Evolutionary conservation across 495 filamentous ascomycete genomes (phyloP).

Genomic region (Penicillium cinerascens): DNA sequence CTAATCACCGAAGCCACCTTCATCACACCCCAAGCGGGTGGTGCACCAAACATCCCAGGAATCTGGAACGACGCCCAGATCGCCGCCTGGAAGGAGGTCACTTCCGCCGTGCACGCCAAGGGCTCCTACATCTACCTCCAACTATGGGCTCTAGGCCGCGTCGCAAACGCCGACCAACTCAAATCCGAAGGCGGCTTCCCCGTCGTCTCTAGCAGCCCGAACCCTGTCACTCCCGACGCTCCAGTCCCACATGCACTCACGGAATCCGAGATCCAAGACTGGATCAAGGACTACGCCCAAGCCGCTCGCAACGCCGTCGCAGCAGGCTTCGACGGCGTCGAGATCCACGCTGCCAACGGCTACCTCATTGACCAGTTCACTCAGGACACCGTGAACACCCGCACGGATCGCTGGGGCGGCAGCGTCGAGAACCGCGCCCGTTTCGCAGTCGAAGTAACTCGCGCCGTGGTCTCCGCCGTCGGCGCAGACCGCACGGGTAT

Average conservation of each 20-base stretch:
- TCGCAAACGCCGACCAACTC: slow-evolving; percentile 39
- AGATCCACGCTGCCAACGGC: slow-evolving; percentile 72
- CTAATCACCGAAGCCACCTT: slow-evolving; percentile 61
- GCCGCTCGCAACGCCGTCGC: slow-evolving; percentile 61
- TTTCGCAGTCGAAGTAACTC: slow-evolving; percentile 61
- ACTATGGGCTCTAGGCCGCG: slow-evolving; percentile 66
- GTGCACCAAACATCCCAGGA: slow-evolving; percentile 55
- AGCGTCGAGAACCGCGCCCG: slow-evolving; percentile 66
- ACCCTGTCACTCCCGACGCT: slow-evolving; percentile 33
- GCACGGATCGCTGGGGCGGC: slow-evolving; percentile 67
- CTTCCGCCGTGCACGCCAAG: slow-evolving; percentile 63
- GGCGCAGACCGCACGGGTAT: slow-evolving; percentile 61
- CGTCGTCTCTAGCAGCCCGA: slow-evolving; percentile 49
- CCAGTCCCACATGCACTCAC: slow-evolving; percentile 48
- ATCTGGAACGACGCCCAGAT: slow-evolving; percentile 62
- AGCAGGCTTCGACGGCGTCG: slow-evolving; percentile 75
- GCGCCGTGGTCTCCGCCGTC: slow-evolving; percentile 60
- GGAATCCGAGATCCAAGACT: slow-evolving; percentile 53
- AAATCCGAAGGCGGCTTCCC: slow-evolving; percentile 28
- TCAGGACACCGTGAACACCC: slow-evolving; percentile 58
- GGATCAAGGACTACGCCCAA: slow-evolving; percentile 54
- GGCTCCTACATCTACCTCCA: slow-evolving; percentile 63
- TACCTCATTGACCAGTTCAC: slow-evolving; percentile 74
- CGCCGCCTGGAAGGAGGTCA: slow-evolving; percentile 58
- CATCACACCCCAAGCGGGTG: slow-evolving; percentile 53